Percentiles rank a stretch among this genome's conserved stretches.
Evolutionary conservation across 495 filamentous ascomycete genomes (phyloP).

Genomic region (Neurospora hispaniola): DNA sequence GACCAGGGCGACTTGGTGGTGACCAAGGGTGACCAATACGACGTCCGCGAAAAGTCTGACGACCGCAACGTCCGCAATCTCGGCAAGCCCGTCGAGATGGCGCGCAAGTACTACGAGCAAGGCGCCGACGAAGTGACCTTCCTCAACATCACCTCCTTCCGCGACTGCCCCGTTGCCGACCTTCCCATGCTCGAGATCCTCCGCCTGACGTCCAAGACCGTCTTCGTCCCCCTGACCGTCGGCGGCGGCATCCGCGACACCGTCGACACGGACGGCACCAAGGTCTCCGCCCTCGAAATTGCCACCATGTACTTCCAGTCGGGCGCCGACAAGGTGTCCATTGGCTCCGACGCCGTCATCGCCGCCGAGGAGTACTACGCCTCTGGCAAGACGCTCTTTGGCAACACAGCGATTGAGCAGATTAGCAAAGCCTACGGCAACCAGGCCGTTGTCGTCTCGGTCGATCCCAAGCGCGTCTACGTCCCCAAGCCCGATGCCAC

Average conservation of each 20-base stretch:
- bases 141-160: conserved; percentile 94
- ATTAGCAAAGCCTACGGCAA: conserved; percentile 91
- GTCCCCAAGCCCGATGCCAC: conserved; percentile 64
- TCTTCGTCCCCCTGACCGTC: conserved; percentile 95
- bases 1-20: conserved; percentile 92
- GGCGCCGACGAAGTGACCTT: conserved; percentile 96
- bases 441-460: conserved; percentile 92
- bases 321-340: conserved; percentile 97
- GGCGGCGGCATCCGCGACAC: conserved; percentile 92
- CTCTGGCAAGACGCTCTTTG: conserved; percentile 52
- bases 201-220: conserved; percentile 72
- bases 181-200: conserved; percentile 93
- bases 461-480: conserved; percentile 87
- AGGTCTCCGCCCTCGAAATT: conserved; percentile 77
- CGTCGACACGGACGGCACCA: conserved; percentile 78
- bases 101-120: conserved; percentile 87
- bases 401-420: conserved; percentile 84
- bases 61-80: conserved; percentile 78
- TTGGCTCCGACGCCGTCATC: conserved; percentile 87
- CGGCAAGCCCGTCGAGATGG: conserved; percentile 94
- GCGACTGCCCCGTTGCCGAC: conserved; percentile 85
- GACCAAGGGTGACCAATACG: conserved; percentile 97
- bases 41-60: conserved; percentile 87
- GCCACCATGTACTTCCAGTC: conserved; percentile 96
- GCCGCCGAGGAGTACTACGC: conserved; percentile 84